Evolutionary conservation across 2,329 filamentous ascomycete species (phyloP), one percentile per base, ranked within the genome.

Genomic region (Arthrobotrys entomopaga): DNA sequence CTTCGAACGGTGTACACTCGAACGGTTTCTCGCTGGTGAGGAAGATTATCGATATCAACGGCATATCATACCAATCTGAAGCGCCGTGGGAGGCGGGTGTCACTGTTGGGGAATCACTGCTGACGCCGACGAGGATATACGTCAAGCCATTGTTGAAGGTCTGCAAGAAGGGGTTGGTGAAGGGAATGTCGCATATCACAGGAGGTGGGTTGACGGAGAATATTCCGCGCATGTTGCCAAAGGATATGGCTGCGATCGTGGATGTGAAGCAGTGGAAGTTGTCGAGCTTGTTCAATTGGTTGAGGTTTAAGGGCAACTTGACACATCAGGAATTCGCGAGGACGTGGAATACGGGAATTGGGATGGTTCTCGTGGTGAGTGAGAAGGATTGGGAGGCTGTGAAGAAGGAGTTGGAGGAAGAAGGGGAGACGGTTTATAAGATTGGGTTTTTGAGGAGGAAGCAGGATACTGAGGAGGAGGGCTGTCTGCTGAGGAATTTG

Each of bases 1-100:
- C 87, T 10, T 97, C 93, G 22, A 91, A 88, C 67, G 95, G 95
- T 34, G 88, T 94, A 0, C 95, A 99, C 84, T 97, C 93, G 38
- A 99, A 99, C 82, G 95, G 95, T 56, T 99, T 96, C 85, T 97
- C 93, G 0, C 89, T 99, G n/a, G 90, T 98, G 38, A 90, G 95
- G 75, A 91, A 92, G 80, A 93, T 98, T 79, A 86, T 98, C 76
- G 88, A 92, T 78, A 86, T 86, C 71, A 87, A 89, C 40, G 88
- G 89, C 2, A 84, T 98, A 3, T 83, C 83, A 49, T 97, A 93
- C 83, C 84, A 86, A 11, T 88, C 90, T 77, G 80, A 85, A 0
- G 90, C 91, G 0, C 95, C 95, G 0, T 99, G 95, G 93, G 85
- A 90, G 75, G 79, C 81, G 10, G 83, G 83, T 60, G 84, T 83